Percentiles rank a stretch among this genome's conserved stretches.
These are phyloP conservation scores for Chytridium lagenaria DNA, from an alignment of 371 early-diverging fungal genomes.

Conservation along the genomic window DNA sequence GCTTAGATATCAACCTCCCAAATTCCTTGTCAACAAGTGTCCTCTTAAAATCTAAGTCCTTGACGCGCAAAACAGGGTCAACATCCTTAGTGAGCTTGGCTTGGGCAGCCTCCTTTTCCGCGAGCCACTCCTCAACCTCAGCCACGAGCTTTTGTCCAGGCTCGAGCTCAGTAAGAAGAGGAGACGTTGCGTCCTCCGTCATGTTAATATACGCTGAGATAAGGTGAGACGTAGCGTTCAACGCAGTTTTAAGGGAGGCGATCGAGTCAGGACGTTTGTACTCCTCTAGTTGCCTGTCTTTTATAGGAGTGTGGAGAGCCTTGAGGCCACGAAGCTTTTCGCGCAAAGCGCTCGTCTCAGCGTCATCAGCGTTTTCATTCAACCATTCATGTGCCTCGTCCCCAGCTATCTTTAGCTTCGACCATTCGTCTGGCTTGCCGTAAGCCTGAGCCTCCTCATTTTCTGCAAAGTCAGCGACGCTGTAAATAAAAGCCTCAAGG, in stretches of 20 bases:
- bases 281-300: constrained; percentile 67
- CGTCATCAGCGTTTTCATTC: constrained; percentile 78
- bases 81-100: constrained; percentile 61
- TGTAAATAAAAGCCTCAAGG: constrained; percentile 91
- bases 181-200: constrained; percentile 63
- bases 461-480: constrained; percentile 78
- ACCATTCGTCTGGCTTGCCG: constrained; percentile 75
- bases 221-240: constrained; percentile 11
- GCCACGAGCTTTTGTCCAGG: constrained; percentile 54
- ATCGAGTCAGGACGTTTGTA: constrained; percentile 68
- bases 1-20: constrained; percentile 58
- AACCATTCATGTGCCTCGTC: constrained; percentile 85
- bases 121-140: constrained; percentile 67
- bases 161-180: constrained; percentile 53
- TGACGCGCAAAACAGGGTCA: constrained; percentile 65
- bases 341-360: constrained; percentile 54
- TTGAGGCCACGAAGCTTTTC: constrained; percentile 59
- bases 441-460: constrained; percentile 72
- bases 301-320: constrained; percentile 59
- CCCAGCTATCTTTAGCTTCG: constrained; percentile 62
- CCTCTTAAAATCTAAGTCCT: constrained; percentile 34
- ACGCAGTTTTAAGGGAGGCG: constrained; percentile 40
- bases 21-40: constrained; percentile 59
- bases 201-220: constrained; percentile 42
- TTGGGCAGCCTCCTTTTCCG: constrained; percentile 66